Conservation (phyloP, 179 eudicot genomes). For the Spergularia azorica region DNA sequence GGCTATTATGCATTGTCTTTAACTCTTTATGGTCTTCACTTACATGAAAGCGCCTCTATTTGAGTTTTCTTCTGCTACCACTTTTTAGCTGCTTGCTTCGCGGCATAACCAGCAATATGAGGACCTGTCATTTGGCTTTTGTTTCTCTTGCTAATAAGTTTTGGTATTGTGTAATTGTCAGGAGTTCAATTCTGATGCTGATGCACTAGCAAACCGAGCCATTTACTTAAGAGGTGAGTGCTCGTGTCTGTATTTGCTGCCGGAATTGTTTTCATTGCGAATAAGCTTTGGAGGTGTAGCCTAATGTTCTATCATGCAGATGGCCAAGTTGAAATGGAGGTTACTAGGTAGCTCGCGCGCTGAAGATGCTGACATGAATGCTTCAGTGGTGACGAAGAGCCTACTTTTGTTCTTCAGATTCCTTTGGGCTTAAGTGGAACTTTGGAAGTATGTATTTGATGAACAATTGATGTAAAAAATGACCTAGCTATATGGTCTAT, state of each 20-base stretch:
- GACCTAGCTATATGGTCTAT: too few relatives aligned
- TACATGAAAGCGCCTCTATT: too few relatives aligned
- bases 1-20: too few relatives aligned
- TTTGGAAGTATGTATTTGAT: too few relatives aligned
- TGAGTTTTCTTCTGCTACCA: too few relatives aligned
- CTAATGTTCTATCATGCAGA: constrained; percentile 23
- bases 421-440: too few relatives aligned
- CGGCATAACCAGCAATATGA: too few relatives aligned
- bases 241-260: neutral
- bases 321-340: constrained; percentile 32
- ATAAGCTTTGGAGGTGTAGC: neutral
- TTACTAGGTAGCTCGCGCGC: constrained; percentile 13
- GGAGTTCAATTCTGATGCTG: constrained; percentile 62
- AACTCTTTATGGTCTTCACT: neutral
- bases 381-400: too few relatives aligned
- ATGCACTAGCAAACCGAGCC: constrained; percentile 63
- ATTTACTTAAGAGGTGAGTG: constrained; percentile 43
- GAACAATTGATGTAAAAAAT: too few relatives aligned
- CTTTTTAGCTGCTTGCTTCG: neutral
- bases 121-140: too few relatives aligned
- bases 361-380: neutral
- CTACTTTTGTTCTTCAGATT: too few relatives aligned
- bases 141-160: neutral
- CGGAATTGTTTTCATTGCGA: neutral
- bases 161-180: constrained; percentile 12